phyloP scores from a whole-genome alignment of 805 yeast species.

The Yamadazyma paraphyllophila region DNA sequence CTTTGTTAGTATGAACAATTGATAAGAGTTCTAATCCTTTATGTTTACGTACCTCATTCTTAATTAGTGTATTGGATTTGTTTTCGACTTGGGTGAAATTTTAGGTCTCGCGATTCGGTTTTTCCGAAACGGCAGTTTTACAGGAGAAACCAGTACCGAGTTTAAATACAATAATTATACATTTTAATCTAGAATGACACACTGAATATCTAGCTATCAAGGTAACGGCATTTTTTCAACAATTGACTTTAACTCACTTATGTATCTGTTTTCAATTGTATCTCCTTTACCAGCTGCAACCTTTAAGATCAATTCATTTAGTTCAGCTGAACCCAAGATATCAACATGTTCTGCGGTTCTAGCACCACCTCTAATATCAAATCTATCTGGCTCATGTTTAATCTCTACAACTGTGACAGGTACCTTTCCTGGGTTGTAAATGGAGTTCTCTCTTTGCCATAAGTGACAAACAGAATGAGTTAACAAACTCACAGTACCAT shows the following conservation, averaged over 20 bases:
- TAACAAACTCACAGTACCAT: slow-evolving; percentile 87
- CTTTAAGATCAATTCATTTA: slow-evolving; percentile 79
- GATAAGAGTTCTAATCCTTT: background rate
- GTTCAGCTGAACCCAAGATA: slow-evolving; percentile 86
- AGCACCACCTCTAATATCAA: slow-evolving; percentile 96
- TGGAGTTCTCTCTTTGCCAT: slow-evolving; percentile 67
- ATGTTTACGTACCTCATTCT: slow-evolving; percentile 10
- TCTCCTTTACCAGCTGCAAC: slow-evolving; percentile 84
- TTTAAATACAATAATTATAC: background rate
- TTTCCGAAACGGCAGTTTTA: background rate
- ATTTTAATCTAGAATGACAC: background rate
- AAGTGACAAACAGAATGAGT: slow-evolving; percentile 90
- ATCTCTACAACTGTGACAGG: slow-evolving; percentile 83
- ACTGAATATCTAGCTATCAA: background rate
- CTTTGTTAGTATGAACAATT: slow-evolving; percentile 6
- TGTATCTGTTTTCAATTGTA: slow-evolving; percentile 55
- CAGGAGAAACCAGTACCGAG: background rate
- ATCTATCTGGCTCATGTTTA: slow-evolving; percentile 88
- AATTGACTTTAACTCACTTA: slow-evolving; percentile 62
- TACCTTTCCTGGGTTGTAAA: slow-evolving; percentile 76
- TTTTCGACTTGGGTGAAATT: slow-evolving; percentile 1
- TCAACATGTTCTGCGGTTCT: slow-evolving; percentile 98
- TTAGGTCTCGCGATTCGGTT: slow-evolving; percentile 5
- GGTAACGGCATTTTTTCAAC: slow-evolving; percentile 31
- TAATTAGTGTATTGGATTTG: background rate